Conservation (phyloP, 202 grass and related monocot species). For the Setaria italica region DNA sequence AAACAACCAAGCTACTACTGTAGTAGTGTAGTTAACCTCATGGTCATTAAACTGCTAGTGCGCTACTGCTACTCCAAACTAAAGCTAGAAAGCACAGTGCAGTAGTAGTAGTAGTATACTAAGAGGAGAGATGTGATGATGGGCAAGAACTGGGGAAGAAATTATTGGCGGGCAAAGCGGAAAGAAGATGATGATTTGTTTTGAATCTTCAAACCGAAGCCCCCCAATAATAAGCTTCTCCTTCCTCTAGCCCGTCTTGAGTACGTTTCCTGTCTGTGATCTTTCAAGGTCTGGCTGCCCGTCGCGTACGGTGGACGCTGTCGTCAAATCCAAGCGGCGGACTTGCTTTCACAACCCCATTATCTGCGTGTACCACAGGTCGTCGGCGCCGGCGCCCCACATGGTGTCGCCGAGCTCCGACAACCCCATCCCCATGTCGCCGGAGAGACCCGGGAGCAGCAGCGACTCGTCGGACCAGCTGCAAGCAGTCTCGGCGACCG, state of each 20-base stretch:
- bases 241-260: conserved; percentile 29
- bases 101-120: neutral
- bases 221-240: conserved; percentile 43
- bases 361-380: conserved; percentile 75
- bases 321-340: conserved; percentile 13
- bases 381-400: conserved; percentile 60
- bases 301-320: neutral
- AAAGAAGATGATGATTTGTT: neutral
- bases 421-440: conserved; percentile 43
- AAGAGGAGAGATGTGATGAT: neutral
- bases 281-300: neutral
- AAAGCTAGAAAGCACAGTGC: neutral
- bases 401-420: conserved; percentile 53
- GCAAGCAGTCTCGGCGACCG: neutral
- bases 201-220: neutral
- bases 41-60: neutral
- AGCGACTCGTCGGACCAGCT: conserved; percentile 68
- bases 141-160: conserved; percentile 50
- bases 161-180: conserved; percentile 44
- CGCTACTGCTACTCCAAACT: conserved; percentile 7
- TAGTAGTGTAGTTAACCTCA: neutral
- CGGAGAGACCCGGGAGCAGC: neutral
- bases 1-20: neutral
- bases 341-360: conserved; percentile 39
- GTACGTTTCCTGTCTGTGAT: neutral